Evolutionary conservation across 1,284 basidiomycete species (phyloP).

Genomic region (Hortiboletus rubellus): DNA sequence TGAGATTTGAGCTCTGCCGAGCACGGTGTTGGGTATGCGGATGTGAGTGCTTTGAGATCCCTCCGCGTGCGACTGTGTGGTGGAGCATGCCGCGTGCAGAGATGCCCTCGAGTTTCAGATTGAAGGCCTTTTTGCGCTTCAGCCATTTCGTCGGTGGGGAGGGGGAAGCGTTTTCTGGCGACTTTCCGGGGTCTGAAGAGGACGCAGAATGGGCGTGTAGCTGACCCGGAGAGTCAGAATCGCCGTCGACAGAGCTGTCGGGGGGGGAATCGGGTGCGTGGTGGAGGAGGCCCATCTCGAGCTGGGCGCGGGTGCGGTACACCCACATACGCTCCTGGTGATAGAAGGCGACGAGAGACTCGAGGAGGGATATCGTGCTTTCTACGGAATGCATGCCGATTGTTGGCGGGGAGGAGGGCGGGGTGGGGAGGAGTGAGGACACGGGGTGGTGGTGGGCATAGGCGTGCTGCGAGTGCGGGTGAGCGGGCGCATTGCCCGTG

Average conservation of each 20-base stretch:
- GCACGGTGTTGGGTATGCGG: slow-evolving; percentile 32
- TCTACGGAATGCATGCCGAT: slow-evolving; percentile 34
- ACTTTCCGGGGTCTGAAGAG: slow-evolving; percentile 23
- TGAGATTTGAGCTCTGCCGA: slow-evolving; percentile 34
- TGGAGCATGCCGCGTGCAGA: slow-evolving; percentile 29
- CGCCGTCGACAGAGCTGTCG: slow-evolving; percentile 25
- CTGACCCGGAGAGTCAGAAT: slow-evolving; percentile 14
- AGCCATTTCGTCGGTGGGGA: slow-evolving; percentile 40
- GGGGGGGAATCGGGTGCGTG: slow-evolving; percentile 23
- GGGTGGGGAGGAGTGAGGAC: slow-evolving; percentile 43
- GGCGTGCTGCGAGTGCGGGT: slow-evolving; percentile 20
- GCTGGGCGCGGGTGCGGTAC: slow-evolving; percentile 49
- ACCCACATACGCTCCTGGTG: slow-evolving; percentile 70
- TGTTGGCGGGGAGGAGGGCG: slow-evolving; percentile 45
- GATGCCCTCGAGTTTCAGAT: slow-evolving; percentile 48
- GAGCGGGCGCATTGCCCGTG: slow-evolving; percentile 18
- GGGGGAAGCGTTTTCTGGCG: slow-evolving; percentile 22
- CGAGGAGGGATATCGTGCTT: slow-evolving; percentile 55
- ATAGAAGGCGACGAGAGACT: slow-evolving; percentile 63
- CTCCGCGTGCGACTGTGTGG: slow-evolving; percentile 22
- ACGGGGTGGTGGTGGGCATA: slow-evolving; percentile 29
- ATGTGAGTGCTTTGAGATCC: slow-evolving; percentile 29
- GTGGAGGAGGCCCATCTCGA: slow-evolving; percentile 42
- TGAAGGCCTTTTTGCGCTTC: slow-evolving; percentile 49
- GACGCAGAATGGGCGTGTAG: slow-evolving; percentile 9